Percentiles rank a stretch among this genome's conserved stretches.
Evolutionary conservation across 768 basidiomycete genomes (phyloP).

Genomic region (Clavulina sp.): DNA sequence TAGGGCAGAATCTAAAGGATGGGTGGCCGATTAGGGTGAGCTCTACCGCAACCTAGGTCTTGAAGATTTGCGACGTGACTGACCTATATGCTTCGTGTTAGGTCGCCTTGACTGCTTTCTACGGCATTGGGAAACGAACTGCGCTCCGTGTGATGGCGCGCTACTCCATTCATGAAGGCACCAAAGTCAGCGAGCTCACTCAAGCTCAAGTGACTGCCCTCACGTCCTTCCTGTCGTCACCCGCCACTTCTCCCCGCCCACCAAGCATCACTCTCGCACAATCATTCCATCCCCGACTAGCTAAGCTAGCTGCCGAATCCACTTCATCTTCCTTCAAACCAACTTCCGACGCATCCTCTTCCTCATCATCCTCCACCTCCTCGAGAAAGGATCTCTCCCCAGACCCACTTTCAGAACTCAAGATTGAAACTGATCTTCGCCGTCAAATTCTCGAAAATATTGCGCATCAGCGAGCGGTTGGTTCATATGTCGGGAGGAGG

Average conservation of each 20-base stretch:
- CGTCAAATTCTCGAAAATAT: conserved; percentile 80
- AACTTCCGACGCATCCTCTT: conserved; percentile 23
- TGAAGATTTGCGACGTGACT: neutral
- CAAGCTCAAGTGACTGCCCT: conserved; percentile 78
- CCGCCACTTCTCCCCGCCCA: conserved; percentile 22
- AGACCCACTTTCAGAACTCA: conserved; percentile 57
- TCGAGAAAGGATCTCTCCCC: conserved; percentile 3
- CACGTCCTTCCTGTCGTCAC: conserved; percentile 88
- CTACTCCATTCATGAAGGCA: conserved; percentile 75
- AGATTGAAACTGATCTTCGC: conserved; percentile 76
- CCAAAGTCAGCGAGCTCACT: conserved; percentile 64
- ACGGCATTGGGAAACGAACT: conserved; percentile 65
- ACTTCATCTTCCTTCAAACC: conserved; percentile 12
- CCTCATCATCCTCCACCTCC: conserved; percentile 18
- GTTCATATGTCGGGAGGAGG: conserved; percentile 80
- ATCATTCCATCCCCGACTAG: neutral
- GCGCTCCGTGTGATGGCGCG: conserved; percentile 77
- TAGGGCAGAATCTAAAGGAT: conserved; percentile 8
- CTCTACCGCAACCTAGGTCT: neutral
- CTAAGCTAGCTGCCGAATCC: neutral
- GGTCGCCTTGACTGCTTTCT: conserved; percentile 83
- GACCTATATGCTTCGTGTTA: conserved; percentile 18
- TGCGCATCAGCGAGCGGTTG: conserved; percentile 81
- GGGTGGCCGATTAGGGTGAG: conserved; percentile 7
- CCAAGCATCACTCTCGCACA: neutral